Base-by-base conservation (phyloP, 2,329 filamentous ascomycete species). In the Nectriaceae sp. region DNA sequence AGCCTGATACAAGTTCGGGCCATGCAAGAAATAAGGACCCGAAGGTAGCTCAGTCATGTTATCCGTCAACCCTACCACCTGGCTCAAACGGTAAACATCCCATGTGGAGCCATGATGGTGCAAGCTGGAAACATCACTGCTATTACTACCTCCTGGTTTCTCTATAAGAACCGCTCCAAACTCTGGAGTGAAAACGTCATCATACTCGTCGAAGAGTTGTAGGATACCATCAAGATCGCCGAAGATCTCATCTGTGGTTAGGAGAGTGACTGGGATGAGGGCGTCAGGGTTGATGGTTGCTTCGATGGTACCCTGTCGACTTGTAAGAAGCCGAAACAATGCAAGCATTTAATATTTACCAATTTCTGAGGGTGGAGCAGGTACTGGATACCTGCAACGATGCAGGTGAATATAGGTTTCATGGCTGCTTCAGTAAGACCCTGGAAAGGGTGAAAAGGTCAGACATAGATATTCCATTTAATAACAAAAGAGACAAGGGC, bases 21-120 rank as follows among this genome's bases (percentile, higher is more conserved):
- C 71, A 35, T 72, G 66, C 1, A 74, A 55, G 20, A 74, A 71
- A 46, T 74, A 74, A 3, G 71, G 71, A 0, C 71, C 71, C 2
- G 71, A 72, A 0, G 71, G 69, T 19, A 74, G 46, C 6, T 64
- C 48, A 0, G 56, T 52, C 24, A 68, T 51, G 11, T 54, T 46
- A 3, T 50, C 48, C 13, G 47, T 47, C 1, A 63, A 11, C 4
- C 53, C 49, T 18, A 45, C 47, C 16, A 57, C 41, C 21, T 49
- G 38, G 6, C 52, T 52, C n/a, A 62, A 45, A 11, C 61, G 58
- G 20, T 67, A 61, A 31, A 62, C 20, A 8, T 52, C 42, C 22
- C 37, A 52, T 24, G 40, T n/a, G 3, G 29, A 16, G 11, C 13
- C 16, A 5, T 20, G 42, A 6, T 4, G 21, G 20, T 13, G 13